Conservation (phyloP, 2,329 filamentous ascomycete genomes). For the Calonectria hawksworthii region DNA sequence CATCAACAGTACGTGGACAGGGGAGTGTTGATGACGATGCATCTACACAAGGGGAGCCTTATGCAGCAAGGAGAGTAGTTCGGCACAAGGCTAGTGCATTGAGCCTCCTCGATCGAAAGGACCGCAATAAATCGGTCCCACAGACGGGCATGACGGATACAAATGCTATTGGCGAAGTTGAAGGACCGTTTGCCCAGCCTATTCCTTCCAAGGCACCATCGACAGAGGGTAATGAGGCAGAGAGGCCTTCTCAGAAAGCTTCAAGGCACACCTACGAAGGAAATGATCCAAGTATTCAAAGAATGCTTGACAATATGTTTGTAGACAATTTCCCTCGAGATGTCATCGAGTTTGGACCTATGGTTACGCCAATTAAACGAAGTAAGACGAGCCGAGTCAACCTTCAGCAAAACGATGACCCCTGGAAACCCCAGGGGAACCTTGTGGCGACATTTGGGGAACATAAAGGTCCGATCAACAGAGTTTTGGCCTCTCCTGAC, state of each 20-base stretch:
- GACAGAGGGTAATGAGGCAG: constrained; percentile 44
- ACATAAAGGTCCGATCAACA: constrained; percentile 85
- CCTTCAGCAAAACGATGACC: constrained; percentile 58
- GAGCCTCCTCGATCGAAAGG: constrained; percentile 70
- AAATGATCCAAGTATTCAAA: constrained; percentile 77
- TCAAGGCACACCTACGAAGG: constrained; percentile 86
- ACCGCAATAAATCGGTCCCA: constrained; percentile 69
- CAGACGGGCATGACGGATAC: constrained; percentile 72
- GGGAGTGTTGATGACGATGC: constrained; percentile 51
- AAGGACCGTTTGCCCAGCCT: constrained; percentile 65
- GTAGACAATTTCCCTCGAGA: constrained; percentile 78
- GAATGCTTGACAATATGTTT: constrained; percentile 88
- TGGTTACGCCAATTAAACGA: constrained; percentile 78
- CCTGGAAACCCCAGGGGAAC: constrained; percentile 86
- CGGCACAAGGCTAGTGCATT: constrained; percentile 72
- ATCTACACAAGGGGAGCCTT: constrained; percentile 57
- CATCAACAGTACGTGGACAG: constrained; percentile 49
- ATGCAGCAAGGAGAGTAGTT: constrained; percentile 61
- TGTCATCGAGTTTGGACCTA: constrained; percentile 81
- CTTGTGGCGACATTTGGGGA: constrained; percentile 92
- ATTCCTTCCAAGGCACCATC: constrained; percentile 38
- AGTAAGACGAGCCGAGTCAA: constrained; percentile 67
- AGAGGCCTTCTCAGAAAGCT: constrained; percentile 60
- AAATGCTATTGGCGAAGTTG: constrained; percentile 72
- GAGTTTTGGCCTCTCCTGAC: constrained; percentile 87